A percentile compares a stretch with the other conserved stretches of the same genome.
phyloP scores from a whole-genome alignment of 73 alveolate species.

The Tetrahymena thermophila region DNA sequence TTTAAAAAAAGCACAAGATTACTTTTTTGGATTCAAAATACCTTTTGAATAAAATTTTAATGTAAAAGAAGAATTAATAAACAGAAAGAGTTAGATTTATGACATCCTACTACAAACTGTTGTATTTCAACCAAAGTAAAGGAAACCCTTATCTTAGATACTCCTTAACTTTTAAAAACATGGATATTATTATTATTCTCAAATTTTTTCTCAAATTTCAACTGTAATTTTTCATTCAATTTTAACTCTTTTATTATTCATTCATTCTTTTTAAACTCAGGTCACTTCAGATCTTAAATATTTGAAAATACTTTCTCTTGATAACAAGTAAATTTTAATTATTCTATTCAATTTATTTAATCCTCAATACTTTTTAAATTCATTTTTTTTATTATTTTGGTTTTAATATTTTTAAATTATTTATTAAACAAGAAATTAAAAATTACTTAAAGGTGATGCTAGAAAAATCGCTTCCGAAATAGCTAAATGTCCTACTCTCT shows the following conservation, averaged over 20 bases:
- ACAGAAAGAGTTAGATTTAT: not conserved
- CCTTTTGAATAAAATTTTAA: not conserved
- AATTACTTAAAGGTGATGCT: too few species aligned
- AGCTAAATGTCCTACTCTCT: not conserved
- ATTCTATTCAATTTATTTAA: too few species aligned
- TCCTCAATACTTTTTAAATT: too few species aligned
- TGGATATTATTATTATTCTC: not conserved
- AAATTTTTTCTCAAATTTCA: not conserved
- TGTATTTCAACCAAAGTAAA: not conserved
- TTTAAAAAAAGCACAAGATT: not conserved
- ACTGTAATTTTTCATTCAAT: not conserved
- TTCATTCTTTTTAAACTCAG: not conserved
- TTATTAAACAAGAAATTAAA: not conserved
- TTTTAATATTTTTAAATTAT: too few species aligned
- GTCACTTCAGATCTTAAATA: not conserved
- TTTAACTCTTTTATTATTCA: too few species aligned
- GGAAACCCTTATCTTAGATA: not conserved
- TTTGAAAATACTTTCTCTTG: not conserved
- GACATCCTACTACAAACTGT: not conserved
- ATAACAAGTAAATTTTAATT: not conserved
- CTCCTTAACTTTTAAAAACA: not conserved
- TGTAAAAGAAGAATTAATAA: not conserved
- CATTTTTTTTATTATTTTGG: too few species aligned
- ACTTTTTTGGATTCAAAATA: not conserved
- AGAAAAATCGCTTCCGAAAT: not conserved